These are phyloP conservation scores for Cardamine chenopodiifolia DNA, from an alignment of 345 rosid genomes.

Conservation along the genomic window DNA sequence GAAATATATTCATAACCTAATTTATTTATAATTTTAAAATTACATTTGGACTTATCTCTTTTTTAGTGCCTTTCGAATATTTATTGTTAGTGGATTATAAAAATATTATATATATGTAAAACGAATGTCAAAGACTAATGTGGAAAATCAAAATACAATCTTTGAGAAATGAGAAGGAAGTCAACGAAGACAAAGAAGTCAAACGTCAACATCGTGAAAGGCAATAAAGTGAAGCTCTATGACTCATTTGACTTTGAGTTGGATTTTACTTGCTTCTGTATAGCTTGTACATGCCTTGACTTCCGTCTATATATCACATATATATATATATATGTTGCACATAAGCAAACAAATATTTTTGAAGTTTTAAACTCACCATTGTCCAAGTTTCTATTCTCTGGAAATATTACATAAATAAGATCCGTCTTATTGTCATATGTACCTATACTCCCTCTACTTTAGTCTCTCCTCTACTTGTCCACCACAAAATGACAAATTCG, in stretches of 20 bases:
- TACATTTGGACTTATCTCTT: too few species aligned
- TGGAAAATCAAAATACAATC: neutral
- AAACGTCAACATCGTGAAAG: slow-evolving; percentile 29
- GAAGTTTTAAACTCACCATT: neutral
- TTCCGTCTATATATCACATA: neutral
- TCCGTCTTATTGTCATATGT: neutral
- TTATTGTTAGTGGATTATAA: too few species aligned
- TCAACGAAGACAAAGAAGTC: slow-evolving; percentile 18
- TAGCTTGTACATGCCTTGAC: slow-evolving; percentile 21
- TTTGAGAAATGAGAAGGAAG: neutral
- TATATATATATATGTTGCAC: too few species aligned
- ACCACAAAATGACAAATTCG: neutral
- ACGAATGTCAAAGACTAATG: neutral
- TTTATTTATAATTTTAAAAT: too few species aligned
- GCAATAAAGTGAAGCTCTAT: slow-evolving; percentile 20
- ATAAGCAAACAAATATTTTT: neutral
- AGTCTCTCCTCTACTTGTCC: neutral
- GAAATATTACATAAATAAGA: neutral
- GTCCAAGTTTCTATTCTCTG: neutral
- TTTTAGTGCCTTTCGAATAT: too few species aligned
- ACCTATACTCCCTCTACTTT: neutral
- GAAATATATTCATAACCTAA: too few species aligned
- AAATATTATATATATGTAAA: slow-evolving; percentile 11
- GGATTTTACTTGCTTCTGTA: slow-evolving; percentile 9
- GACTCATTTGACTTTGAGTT: too few species aligned